Evolutionary conservation across 768 basidiomycete genomes (phyloP).

Genomic region (Naganishia vishniacii): DNA sequence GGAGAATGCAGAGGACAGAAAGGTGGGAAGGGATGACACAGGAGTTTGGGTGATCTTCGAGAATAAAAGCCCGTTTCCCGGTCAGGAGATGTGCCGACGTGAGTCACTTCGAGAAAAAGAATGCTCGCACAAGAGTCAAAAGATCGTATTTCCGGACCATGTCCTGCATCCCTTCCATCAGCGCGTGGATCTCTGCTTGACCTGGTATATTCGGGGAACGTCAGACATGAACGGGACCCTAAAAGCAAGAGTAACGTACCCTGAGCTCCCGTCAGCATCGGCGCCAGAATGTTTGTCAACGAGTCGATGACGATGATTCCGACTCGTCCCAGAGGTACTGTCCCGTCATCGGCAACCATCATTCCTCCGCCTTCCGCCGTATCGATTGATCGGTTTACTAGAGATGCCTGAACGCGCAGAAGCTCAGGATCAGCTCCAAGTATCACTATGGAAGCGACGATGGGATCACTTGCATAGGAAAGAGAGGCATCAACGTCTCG

Average conservation of each 20-base stretch:
- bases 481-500: conserved; percentile 25
- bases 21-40: conserved; percentile 35
- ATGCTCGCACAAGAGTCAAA: conserved; percentile 28
- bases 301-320: conserved; percentile 41
- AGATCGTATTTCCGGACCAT: background rate
- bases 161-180: conserved; percentile 19
- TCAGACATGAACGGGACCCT: too few species aligned
- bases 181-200: conserved; percentile 17
- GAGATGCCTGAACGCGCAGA: background rate
- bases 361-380: background rate
- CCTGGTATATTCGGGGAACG: background rate
- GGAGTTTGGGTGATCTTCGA: conserved; percentile 21
- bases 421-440: background rate
- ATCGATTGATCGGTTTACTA: background rate
- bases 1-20: conserved; percentile 38
- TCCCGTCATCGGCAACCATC: background rate
- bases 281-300: conserved; percentile 37
- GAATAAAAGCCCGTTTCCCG: too few species aligned
- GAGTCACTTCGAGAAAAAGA: too few species aligned
- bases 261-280: conserved; percentile 38
- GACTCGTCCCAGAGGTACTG: conserved; percentile 6
- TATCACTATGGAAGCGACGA: background rate
- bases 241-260: too few species aligned
- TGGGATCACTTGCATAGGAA: background rate
- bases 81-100: too few species aligned